Evolutionary conservation across 768 basidiomycete species (phyloP).

Genomic region (Pleurotus cornucopiae): DNA sequence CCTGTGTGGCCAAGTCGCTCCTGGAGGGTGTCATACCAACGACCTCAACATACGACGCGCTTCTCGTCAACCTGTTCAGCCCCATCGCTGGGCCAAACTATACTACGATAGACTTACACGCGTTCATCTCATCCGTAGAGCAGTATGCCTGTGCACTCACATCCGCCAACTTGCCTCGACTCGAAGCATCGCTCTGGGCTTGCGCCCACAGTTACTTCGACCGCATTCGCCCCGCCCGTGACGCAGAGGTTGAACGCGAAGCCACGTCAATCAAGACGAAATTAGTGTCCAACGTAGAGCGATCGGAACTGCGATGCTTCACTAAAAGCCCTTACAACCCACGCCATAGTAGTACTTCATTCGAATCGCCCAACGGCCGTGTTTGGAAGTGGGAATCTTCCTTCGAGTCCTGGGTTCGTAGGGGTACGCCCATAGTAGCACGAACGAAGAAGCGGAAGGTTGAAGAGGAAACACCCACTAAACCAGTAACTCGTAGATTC

Average conservation of each 20-base stretch:
- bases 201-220: constrained; percentile 47
- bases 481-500: background rate
- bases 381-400: constrained; percentile 48
- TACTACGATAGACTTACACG: background rate
- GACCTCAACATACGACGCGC: constrained; percentile 23
- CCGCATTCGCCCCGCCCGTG: constrained; percentile 4
- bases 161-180: constrained; percentile 27
- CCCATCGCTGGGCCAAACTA: constrained; percentile 9
- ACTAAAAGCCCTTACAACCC: constrained; percentile 18
- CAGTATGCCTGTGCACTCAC: constrained; percentile 25
- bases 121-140: constrained; percentile 17
- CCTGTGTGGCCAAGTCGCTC: background rate
- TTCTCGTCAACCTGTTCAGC: constrained; percentile 19
- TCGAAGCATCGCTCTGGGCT: constrained; percentile 51
- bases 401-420: constrained; percentile 40
- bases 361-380: background rate
- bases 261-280: constrained; percentile 30
- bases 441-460: constrained; percentile 18
- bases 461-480: constrained; percentile 9
- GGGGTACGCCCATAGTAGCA: constrained; percentile 7
- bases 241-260: constrained; percentile 17
- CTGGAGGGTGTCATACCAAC: constrained; percentile 8
- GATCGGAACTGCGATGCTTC: constrained; percentile 47
- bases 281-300: constrained; percentile 43
- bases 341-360: background rate